These are phyloP conservation scores for Nemania abortiva DNA, from an alignment of 2,329 filamentous ascomycete genomes.

Conservation along the genomic window DNA sequence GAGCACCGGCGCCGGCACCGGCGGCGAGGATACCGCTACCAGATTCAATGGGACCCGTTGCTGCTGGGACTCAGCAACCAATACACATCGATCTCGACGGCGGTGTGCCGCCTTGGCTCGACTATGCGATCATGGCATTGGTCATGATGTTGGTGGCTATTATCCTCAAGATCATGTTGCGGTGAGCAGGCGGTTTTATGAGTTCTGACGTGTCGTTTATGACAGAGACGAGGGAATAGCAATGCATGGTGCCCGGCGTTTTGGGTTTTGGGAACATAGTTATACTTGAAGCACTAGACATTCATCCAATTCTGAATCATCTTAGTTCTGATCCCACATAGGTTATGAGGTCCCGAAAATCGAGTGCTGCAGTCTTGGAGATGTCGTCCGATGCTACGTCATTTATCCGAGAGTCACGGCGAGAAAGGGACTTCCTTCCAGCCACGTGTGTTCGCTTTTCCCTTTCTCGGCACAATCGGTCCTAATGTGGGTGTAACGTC, in stretches of 20 bases:
- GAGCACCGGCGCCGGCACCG: constrained; percentile 46
- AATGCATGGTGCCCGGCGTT: constrained; percentile 34
- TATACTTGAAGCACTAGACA: constrained; percentile 4
- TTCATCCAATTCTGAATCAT: not conserved
- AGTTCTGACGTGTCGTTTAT: constrained; percentile 10
- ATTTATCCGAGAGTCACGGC: no score
- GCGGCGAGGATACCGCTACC: constrained; percentile 49
- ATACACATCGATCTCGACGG: constrained; percentile 55
- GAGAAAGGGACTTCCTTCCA: no score
- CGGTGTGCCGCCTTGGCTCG: constrained; percentile 79
- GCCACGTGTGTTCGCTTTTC: no score
- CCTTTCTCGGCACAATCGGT: no score
- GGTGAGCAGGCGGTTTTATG: constrained; percentile 24
- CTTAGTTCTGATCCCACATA: not conserved
- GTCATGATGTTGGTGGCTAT: constrained; percentile 77
- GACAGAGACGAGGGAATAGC: constrained; percentile 2
- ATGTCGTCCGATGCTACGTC: no score
- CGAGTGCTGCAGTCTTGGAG: not conserved
- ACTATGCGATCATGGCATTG: constrained; percentile 81
- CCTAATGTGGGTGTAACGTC: no score
- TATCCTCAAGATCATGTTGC: constrained; percentile 68
- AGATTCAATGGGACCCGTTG: constrained; percentile 42
- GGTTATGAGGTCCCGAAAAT: not conserved
- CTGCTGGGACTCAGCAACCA: constrained; percentile 41
- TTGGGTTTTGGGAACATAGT: not conserved